These are phyloP conservation scores for Calonectria pteridis DNA, from an alignment of 2,329 filamentous ascomycete genomes.

Conservation along the genomic window DNA sequence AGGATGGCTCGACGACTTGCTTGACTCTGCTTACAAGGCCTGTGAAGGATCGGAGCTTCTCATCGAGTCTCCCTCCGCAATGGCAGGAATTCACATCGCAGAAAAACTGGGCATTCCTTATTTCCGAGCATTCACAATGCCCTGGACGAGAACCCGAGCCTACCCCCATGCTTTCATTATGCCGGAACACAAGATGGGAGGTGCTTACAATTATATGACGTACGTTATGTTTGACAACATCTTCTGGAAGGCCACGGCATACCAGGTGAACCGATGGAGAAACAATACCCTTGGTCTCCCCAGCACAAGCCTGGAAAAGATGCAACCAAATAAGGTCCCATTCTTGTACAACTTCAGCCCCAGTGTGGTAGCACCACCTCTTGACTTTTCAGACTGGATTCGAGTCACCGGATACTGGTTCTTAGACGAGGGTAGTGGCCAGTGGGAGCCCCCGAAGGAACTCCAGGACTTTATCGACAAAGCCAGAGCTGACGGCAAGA, in stretches of 20 bases:
- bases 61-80: slow-evolving; percentile 95
- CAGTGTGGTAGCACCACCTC: slow-evolving; percentile 90
- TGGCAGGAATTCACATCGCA: slow-evolving; percentile 98
- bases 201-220: slow-evolving; percentile 93
- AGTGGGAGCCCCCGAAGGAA: slow-evolving; percentile 81
- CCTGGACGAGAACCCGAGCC: slow-evolving; percentile 94
- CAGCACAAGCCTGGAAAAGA: slow-evolving; percentile 86
- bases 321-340: slow-evolving; percentile 97
- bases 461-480: slow-evolving; percentile 85
- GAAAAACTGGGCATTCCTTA: slow-evolving; percentile 94
- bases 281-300: slow-evolving; percentile 83
- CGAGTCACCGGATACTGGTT: slow-evolving; percentile 99
- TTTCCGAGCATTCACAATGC: slow-evolving; percentile 98
- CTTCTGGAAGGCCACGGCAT: slow-evolving; percentile 94
- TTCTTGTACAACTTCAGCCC: slow-evolving; percentile 98
- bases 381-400: slow-evolving; percentile 98
- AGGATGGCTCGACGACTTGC: slow-evolving; percentile 92
- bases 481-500: slow-evolving; percentile 85
- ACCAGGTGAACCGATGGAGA: slow-evolving; percentile 94
- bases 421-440: slow-evolving; percentile 76
- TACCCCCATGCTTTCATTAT: slow-evolving; percentile 98
- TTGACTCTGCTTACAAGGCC: slow-evolving; percentile 83
- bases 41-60: slow-evolving; percentile 90
- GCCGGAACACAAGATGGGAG: slow-evolving; percentile 92
- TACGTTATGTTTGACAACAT: slow-evolving; percentile 97